Base-by-base conservation (phyloP, 169 alveolate species). In the Toxoplasma gondii region DNA sequence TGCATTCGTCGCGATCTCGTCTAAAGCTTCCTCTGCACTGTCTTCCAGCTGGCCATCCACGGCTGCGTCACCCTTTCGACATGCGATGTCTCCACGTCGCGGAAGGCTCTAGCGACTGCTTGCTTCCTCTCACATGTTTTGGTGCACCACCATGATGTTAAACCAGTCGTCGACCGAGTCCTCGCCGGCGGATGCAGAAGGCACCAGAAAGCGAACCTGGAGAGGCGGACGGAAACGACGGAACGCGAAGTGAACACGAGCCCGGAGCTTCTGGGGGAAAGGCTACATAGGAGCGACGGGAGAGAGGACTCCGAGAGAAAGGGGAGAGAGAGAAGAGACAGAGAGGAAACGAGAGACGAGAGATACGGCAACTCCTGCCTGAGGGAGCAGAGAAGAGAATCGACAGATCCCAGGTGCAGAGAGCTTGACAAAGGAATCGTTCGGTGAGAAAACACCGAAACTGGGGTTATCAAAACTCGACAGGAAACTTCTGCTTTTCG, bases 71-170 rank as follows among this genome's bases (percentile, higher is more conserved):
- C n/a, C n/a, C n/a, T n/a, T n/a, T n/a, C n/a, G n/a, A n/a, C n/a
- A n/a, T n/a, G n/a, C n/a, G n/a, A n/a, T n/a, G n/a, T n/a, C 58
- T 49, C 58, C 58, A 7, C 58, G 4, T 49, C 12, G 12, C 12
- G 22, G 22, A 49, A 4, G 22, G 58, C 22, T 49, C 22, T 49
- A 16, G 9, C 22, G 9, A 1, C 86, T 10, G 12, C 86, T 78
- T 31, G 45, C 39, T 31, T 44, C 67, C 24, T 19, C 93, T 54
- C 64, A 94, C 94, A 98, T 96, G 94, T 98, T 98, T 95, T 98
- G 98, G 94, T 98, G 99, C 22, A 98, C 96, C 36, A 98, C 97
- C 82, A 98, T 96, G 43, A 98, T 97, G 94, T 98, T 97, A 95
- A 98, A 98, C 97, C 98, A 98, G 45, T 78, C 86, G 49, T n/a